A percentile compares a stretch with the other conserved stretches of the same genome.
These are phyloP conservation scores for Shiraia sp. DNA, from an alignment of 2,329 filamentous ascomycete species.

Conservation along the genomic window DNA sequence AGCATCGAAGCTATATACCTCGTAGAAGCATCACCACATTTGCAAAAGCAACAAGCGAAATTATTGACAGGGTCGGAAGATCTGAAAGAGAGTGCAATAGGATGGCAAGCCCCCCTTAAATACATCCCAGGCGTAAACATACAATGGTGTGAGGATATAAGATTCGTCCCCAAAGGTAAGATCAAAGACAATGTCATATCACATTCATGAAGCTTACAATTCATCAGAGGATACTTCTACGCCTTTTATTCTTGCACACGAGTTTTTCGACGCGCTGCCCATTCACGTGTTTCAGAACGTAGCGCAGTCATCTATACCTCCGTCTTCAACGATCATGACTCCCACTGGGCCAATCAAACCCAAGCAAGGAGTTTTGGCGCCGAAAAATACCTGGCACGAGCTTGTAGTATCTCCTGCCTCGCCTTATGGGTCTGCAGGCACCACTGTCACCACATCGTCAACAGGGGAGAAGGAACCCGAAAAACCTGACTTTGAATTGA, in stretches of 20 bases:
- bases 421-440: conserved; percentile 47
- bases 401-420: conserved; percentile 49
- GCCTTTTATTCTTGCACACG: conserved; percentile 93
- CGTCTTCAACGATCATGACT: conserved; percentile 49
- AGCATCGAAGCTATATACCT: conserved; percentile 88
- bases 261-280: conserved; percentile 97
- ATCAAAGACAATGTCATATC: conserved; percentile 11
- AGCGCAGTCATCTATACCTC: conserved; percentile 45
- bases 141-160: conserved; percentile 87
- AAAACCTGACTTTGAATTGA: conserved; percentile 83
- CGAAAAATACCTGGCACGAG: conserved; percentile 48
- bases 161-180: conserved; percentile 73
- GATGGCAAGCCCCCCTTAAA: conserved; percentile 75
- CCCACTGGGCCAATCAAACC: conserved; percentile 55
- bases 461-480: conserved; percentile 19
- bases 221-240: conserved; percentile 66
- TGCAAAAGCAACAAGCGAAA: conserved; percentile 77
- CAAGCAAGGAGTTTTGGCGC: conserved; percentile 40
- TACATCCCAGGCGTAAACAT: conserved; percentile 71
- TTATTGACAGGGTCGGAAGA: conserved; percentile 76
- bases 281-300: conserved; percentile 93
- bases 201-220: conserved; percentile 15
- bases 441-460: conserved; percentile 8
- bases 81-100: conserved; percentile 72
- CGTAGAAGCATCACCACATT: conserved; percentile 85